Percentiles rank a stretch among this genome's conserved stretches.
Evolutionary conservation across 2,329 filamentous ascomycete species (phyloP).

Genomic region (Albophoma yamanashiensis): DNA sequence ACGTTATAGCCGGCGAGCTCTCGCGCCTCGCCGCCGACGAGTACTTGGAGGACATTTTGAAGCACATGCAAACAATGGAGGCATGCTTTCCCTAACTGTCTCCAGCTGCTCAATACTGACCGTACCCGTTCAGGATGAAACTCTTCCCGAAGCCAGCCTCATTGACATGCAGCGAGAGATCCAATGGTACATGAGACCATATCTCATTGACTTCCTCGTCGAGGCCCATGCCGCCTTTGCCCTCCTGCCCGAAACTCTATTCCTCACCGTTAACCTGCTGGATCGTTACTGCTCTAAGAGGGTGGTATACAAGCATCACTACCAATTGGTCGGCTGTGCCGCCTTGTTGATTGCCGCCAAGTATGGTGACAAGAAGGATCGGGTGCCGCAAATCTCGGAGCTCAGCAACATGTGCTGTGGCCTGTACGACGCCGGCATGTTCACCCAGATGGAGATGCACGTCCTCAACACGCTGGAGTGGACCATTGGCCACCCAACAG

Average conservation of each 20-base stretch:
- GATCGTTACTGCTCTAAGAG: conserved; percentile 96
- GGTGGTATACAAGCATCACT: conserved; percentile 98
- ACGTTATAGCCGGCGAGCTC: conserved; percentile 79
- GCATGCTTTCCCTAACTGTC: conserved; percentile 25
- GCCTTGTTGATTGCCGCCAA: conserved; percentile 94
- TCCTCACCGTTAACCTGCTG: conserved; percentile 90
- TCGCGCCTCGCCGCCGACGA: conserved; percentile 78
- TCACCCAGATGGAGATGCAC: conserved; percentile 99
- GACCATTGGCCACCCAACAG: conserved; percentile 90
- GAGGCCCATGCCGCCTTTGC: conserved; percentile 95
- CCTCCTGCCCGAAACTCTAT: conserved; percentile 86
- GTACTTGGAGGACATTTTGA: conserved; percentile 88
- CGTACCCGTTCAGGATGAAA: conserved; percentile 49
- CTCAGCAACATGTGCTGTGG: conserved; percentile 99
- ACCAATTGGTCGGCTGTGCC: conserved; percentile 93
- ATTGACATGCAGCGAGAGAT: conserved; percentile 99
- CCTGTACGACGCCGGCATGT: conserved; percentile 98
- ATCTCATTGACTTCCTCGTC: conserved; percentile 94
- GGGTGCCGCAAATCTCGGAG: conserved; percentile 94
- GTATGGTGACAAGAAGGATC: conserved; percentile 97
- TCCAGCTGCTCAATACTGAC: conserved; percentile 12
- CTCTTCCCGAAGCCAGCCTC: conserved; percentile 87
- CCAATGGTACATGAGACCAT: conserved; percentile 98
- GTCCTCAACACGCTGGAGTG: conserved; percentile 95
- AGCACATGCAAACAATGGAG: conserved; percentile 96